These are phyloP conservation scores for Yarrowia osloensis DNA, from an alignment of 805 yeast species.

Conservation along the genomic window DNA sequence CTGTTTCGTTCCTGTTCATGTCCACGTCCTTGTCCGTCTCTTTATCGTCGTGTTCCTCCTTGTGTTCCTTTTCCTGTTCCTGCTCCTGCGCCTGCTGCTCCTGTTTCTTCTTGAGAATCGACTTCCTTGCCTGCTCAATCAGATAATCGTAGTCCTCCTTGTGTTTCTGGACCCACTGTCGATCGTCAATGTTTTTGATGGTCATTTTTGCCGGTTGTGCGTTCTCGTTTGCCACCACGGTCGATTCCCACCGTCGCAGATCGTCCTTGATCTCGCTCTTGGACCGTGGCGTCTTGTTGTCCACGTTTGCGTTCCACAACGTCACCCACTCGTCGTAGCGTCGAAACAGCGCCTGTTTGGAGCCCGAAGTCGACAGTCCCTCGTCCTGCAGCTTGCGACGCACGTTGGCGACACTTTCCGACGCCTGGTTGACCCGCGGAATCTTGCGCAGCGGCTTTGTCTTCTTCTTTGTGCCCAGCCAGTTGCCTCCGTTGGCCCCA, in stretches of 20 bases:
- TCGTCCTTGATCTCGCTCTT: slow-evolving; percentile 57
- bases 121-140: slow-evolving; percentile 35
- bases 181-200: slow-evolving; percentile 35
- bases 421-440: slow-evolving; percentile 56
- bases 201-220: slow-evolving; percentile 36
- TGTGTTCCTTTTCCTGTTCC: background rate
- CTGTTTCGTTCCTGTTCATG: background rate
- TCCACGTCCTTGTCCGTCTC: background rate
- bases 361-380: slow-evolving; percentile 63
- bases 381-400: slow-evolving; percentile 58
- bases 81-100: background rate
- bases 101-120: slow-evolving; percentile 6
- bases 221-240: slow-evolving; percentile 37
- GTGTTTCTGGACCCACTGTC: slow-evolving; percentile 37
- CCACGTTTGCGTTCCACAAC: slow-evolving; percentile 79
- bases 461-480: slow-evolving; percentile 32
- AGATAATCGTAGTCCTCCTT: slow-evolving; percentile 36
- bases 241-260: slow-evolving; percentile 67
- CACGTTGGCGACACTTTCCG: slow-evolving; percentile 39
- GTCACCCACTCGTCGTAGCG: slow-evolving; percentile 77
- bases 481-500: background rate
- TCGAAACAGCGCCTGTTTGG: slow-evolving; percentile 61
- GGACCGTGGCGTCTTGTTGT: slow-evolving; percentile 63
- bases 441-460: slow-evolving; percentile 66
- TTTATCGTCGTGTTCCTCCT: too few species aligned